Evolutionary conservation across 192 early-diverging fungal species (phyloP).

Genomic region (Phycomyces blakesleeanus): DNA sequence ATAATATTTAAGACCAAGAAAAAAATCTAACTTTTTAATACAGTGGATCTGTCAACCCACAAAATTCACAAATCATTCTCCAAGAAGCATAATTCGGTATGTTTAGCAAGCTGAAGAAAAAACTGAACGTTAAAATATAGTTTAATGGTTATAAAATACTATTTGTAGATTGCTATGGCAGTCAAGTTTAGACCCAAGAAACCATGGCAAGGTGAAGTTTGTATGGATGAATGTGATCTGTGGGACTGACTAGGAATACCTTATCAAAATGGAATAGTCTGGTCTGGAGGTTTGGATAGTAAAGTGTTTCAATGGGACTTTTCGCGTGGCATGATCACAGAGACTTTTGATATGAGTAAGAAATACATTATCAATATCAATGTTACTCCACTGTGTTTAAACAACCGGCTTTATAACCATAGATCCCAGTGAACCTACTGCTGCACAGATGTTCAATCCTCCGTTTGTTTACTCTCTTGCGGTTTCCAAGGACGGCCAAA

Average conservation of each 20-base stretch:
- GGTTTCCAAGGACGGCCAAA: slow-evolving; percentile 34
- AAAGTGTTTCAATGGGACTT: slow-evolving; percentile 47
- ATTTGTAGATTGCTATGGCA: slow-evolving; percentile 46
- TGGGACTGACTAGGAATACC: too few species aligned
- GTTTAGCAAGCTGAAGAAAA: slow-evolving; percentile 1
- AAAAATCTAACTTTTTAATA: neutral
- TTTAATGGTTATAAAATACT: neutral
- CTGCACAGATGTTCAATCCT: slow-evolving; percentile 50
- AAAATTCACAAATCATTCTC: slow-evolving; percentile 37
- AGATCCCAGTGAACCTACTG: slow-evolving; percentile 18
- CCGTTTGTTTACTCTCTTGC: slow-evolving; percentile 51
- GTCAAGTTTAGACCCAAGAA: slow-evolving; percentile 45
- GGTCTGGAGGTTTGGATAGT: slow-evolving; percentile 51
- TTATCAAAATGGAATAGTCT: slow-evolving; percentile 31
- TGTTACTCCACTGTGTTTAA: neutral
- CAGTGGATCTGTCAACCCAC: slow-evolving; percentile 44
- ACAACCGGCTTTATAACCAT: neutral
- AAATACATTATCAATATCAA: too few species aligned
- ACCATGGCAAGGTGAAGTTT: slow-evolving; percentile 50
- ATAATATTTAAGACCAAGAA: neutral
- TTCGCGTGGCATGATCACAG: slow-evolving; percentile 35
- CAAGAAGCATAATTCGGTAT: slow-evolving; percentile 47
- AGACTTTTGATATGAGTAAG: slow-evolving; percentile 43
- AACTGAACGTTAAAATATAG: neutral
- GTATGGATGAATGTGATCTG: too few species aligned